phyloP scores from a whole-genome alignment of 495 filamentous ascomycete species.

The Xylaria sp. region DNA sequence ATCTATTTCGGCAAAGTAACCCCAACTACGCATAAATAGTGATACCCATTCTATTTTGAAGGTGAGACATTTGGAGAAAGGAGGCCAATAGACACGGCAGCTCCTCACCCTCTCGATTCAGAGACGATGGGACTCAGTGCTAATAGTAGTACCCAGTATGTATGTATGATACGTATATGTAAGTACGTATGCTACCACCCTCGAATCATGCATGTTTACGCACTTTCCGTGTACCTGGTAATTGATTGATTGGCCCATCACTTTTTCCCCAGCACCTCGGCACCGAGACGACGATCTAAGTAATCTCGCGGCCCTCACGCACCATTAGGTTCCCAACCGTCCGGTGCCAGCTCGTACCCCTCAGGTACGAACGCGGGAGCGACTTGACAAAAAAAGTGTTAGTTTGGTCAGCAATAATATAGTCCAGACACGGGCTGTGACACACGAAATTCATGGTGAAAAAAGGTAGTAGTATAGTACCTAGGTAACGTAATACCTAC shows the following conservation, averaged over 20 bases:
- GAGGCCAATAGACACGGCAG: not conserved
- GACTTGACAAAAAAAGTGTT: too few species aligned
- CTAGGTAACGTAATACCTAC: slow-evolving; percentile 1
- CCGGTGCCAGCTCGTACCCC: slow-evolving; percentile 46
- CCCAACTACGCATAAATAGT: not conserved
- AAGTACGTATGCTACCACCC: slow-evolving; percentile 20
- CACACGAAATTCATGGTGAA: not conserved
- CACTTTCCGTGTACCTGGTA: not conserved
- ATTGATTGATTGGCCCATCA: slow-evolving; percentile 6
- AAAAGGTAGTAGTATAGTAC: not conserved
- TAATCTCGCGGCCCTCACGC: slow-evolving; percentile 21
- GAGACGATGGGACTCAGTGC: slow-evolving; percentile 5
- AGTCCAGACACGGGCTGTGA: not conserved
- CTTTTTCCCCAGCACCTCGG: not conserved
- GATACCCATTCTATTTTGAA: not conserved
- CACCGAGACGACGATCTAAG: not conserved
- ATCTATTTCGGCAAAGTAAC: not conserved
- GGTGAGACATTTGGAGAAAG: not conserved
- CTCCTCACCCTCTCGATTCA: not conserved
- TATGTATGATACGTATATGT: too few species aligned
- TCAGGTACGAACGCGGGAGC: slow-evolving; percentile 48
- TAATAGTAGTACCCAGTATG: not conserved
- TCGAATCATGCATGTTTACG: not conserved
- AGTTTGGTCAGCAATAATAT: not conserved
- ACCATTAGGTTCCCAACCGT: slow-evolving; percentile 45